Evolutionary conservation across 2,329 filamentous ascomycete genomes (phyloP).

Genomic region (Fusarium equiseti): DNA sequence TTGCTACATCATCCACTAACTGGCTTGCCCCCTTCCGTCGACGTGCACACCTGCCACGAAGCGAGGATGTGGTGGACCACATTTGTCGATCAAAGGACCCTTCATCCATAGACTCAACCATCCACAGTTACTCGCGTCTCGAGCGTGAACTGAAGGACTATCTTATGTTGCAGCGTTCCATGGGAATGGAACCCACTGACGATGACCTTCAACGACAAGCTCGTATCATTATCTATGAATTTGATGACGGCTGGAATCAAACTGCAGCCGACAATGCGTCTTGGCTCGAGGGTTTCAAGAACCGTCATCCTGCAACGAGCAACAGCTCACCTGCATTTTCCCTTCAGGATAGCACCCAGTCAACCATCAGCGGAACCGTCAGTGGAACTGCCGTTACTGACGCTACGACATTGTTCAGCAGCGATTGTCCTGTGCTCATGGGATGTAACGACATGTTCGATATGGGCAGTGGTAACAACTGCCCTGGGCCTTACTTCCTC

Average conservation of each 20-base stretch:
- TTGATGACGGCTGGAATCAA: constrained; percentile 73
- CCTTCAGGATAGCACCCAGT: constrained; percentile 35
- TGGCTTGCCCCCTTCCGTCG: constrained; percentile 70
- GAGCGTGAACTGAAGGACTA: constrained; percentile 68
- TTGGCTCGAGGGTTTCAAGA: constrained; percentile 67
- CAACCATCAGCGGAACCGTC: constrained; percentile 4
- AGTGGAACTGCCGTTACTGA: constrained; percentile 34
- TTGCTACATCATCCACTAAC: constrained; percentile 61
- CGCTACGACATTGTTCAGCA: constrained; percentile 26
- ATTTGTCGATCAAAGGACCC: constrained; percentile 65
- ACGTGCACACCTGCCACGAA: constrained; percentile 68
- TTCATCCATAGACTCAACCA: constrained; percentile 68
- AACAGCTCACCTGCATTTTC: constrained; percentile 46
- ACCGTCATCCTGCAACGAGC: constrained; percentile 54
- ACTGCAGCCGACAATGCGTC: constrained; percentile 68
- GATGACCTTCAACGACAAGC: constrained; percentile 68
- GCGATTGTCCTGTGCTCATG: constrained; percentile 25
- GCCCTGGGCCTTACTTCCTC: constrained; percentile 59
- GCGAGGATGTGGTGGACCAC: constrained; percentile 65
- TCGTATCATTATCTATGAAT: constrained; percentile 71
- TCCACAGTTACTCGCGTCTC: constrained; percentile 68
- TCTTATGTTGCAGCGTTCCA: constrained; percentile 58
- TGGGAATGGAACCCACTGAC: constrained; percentile 64
- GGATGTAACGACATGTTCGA: constrained; percentile 12
- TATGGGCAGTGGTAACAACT: constrained; percentile 13